Conservation (phyloP, 169 alveolate species). For the Plasmodium berghei region DNA sequence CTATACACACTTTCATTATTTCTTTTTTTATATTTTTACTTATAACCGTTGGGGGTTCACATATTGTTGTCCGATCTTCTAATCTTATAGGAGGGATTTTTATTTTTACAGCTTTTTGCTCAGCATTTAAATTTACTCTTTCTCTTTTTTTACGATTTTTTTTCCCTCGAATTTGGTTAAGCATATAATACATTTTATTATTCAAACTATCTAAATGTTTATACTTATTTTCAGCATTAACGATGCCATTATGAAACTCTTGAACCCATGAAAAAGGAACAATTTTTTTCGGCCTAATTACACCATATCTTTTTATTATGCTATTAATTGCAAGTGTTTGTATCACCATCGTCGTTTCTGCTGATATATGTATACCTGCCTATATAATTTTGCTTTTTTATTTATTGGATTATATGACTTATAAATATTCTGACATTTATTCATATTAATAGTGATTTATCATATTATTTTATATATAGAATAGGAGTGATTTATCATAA, state of each 20-base stretch:
- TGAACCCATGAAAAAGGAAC: constrained; percentile 8
- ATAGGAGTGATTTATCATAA: too few relatives aligned
- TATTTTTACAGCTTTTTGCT: constrained; percentile 57
- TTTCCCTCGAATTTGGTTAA: constrained; percentile 58
- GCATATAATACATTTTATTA: constrained; percentile 34
- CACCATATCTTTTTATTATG: constrained; percentile 21
- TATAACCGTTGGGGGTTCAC: constrained; percentile 86
- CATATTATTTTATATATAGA: too few relatives aligned
- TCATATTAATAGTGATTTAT: too few relatives aligned
- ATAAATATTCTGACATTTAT: too few relatives aligned
- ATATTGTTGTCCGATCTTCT: constrained; percentile 86
- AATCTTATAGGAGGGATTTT: constrained; percentile 79
- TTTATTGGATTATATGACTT: too few relatives aligned
- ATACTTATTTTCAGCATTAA: constrained; percentile 18
- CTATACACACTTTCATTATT: constrained; percentile 79
- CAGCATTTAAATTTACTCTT: constrained; percentile 47
- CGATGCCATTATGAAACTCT: background rate
- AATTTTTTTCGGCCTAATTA: constrained; percentile 9
- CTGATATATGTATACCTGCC: too few relatives aligned
- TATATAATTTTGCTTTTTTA: too few relatives aligned
- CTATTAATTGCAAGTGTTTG: background rate
- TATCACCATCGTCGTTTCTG: too few relatives aligned
- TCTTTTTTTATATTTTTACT: constrained; percentile 84
- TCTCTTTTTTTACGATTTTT: constrained; percentile 73
- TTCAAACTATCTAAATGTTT: constrained; percentile 18